Evolutionary conservation across 768 basidiomycete species (phyloP).

Genomic region (Hemileccinum impolitum): DNA sequence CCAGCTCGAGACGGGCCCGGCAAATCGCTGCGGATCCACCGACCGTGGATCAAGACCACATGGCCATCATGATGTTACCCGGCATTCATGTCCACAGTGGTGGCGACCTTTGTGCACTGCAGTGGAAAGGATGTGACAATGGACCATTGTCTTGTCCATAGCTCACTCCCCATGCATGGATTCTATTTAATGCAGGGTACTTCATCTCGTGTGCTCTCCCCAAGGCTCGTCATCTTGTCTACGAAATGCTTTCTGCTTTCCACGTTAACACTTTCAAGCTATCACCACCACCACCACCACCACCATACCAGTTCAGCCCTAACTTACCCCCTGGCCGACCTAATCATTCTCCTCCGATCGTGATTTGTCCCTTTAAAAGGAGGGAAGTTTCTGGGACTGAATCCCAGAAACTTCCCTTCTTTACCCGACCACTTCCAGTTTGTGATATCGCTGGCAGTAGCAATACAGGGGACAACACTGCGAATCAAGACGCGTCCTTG

Average conservation of each 20-base stretch:
- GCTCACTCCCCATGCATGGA: neutral
- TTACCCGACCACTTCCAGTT: neutral
- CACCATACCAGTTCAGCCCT: neutral
- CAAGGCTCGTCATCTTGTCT: neutral
- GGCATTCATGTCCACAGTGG: constrained; percentile 3
- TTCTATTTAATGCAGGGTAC: constrained; percentile 16
- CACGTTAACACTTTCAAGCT: constrained; percentile 3
- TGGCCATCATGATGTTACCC: neutral
- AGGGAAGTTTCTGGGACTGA: neutral
- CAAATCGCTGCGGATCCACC: too few relatives aligned
- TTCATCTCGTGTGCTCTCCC: neutral
- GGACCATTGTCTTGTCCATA: constrained; percentile 19
- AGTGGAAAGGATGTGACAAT: constrained; percentile 3
- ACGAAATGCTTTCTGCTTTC: constrained; percentile 12
- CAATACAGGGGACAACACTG: neutral
- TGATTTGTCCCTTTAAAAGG: neutral
- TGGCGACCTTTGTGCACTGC: constrained; percentile 8
- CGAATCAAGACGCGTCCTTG: neutral
- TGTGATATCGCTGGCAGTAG: neutral
- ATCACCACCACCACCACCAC: neutral
- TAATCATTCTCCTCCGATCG: neutral
- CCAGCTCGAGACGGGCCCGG: too few relatives aligned
- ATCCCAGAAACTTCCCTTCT: neutral
- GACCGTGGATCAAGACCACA: too few relatives aligned
- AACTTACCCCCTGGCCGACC: neutral